A percentile compares a stretch with the other conserved stretches of the same genome.
Conservation (phyloP, 768 basidiomycete species). For the Boletus vermiculosoides region DNA sequence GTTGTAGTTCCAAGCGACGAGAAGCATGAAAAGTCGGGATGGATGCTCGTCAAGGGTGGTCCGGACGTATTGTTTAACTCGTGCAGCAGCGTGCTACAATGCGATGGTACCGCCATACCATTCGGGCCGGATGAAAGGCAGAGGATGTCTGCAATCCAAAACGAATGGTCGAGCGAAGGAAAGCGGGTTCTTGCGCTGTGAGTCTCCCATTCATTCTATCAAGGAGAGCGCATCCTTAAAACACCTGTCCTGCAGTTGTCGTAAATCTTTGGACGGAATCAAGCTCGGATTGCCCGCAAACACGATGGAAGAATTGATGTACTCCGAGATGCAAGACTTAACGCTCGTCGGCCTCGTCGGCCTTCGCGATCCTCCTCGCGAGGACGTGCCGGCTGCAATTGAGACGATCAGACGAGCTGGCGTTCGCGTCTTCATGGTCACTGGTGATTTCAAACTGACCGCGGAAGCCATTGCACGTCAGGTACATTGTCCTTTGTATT, state of each 20-base stretch:
- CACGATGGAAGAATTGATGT: constrained; percentile 40
- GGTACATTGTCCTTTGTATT: constrained; percentile 28
- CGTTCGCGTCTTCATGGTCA: constrained; percentile 56
- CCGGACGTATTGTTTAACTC: constrained; percentile 50
- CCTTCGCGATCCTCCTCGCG: constrained; percentile 59
- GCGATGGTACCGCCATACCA: constrained; percentile 33
- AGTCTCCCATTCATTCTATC: not conserved
- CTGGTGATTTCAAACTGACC: constrained; percentile 55
- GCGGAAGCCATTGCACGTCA: constrained; percentile 51
- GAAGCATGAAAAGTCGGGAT: constrained; percentile 9
- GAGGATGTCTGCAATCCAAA: constrained; percentile 32
- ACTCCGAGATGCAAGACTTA: constrained; percentile 37
- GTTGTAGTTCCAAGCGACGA: constrained; percentile 24
- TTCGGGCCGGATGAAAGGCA: constrained; percentile 26
- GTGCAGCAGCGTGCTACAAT: constrained; percentile 35
- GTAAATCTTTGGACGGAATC: constrained; percentile 25
- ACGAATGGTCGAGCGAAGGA: constrained; percentile 46
- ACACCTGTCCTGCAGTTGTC: constrained; percentile 21
- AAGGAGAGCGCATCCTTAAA: not conserved
- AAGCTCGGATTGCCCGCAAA: constrained; percentile 23
- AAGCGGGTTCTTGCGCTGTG: constrained; percentile 53
- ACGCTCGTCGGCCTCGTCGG: constrained; percentile 51
- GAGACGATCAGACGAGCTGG: constrained; percentile 48
- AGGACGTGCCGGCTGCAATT: constrained; percentile 47
- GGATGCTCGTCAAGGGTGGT: constrained; percentile 56